Base-by-base conservation (phyloP, 1,284 basidiomycete genomes). In the Ganoderma resinaceum region DNA sequence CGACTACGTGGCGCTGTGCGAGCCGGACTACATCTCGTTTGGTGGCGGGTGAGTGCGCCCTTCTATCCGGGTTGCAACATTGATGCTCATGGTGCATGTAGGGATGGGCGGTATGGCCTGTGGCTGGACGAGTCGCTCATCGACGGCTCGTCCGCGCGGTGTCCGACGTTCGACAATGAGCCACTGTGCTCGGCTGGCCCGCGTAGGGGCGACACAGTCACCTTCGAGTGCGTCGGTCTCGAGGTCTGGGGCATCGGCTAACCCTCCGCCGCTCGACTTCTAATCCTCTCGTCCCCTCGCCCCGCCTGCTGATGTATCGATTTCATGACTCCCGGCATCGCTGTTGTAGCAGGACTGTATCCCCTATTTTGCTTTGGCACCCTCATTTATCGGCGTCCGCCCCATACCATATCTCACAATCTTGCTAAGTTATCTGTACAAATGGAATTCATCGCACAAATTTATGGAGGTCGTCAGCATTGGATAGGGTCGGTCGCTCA, bases 121-220 rank as follows among this genome's bases (percentile, higher is more conserved):
- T 95, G 96, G 80, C 82, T 99, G n/a, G 95, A 97, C 77, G 88
- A 91, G 0, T 86, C 89, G 0, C 88, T 99, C 23, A 86, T 90
- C 52, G 90, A 92, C 61, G 97, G 97, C 12, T 93, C 95, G 0
- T 95, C 94, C 0, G 91, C 94, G 1, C 84, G 84, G 0, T 97
- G 95, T 76, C 91, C 92, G 0, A 96, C 96, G 0, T 99, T 97
- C 79, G 89, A 89, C 58, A 99, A 99, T 75, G 92, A 94, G 52
- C 87, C 93, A 0, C 81, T 98, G 6, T 96, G 94, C 76, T 82
- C 84, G 0, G 74, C 80, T 6, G 84, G 85, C 0, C 75, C 80
- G 0, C 81, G 78, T 57, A 84, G 84, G 63, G 85, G 84, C 9
- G 83, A 85, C 31, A 83, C 85, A 29, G 86, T 87, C 6, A 79